Evolutionary conservation across 2,329 filamentous ascomycete species (phyloP), one percentile per base, ranked within the genome.

Genomic region (Diaporthe aspalathi): DNA sequence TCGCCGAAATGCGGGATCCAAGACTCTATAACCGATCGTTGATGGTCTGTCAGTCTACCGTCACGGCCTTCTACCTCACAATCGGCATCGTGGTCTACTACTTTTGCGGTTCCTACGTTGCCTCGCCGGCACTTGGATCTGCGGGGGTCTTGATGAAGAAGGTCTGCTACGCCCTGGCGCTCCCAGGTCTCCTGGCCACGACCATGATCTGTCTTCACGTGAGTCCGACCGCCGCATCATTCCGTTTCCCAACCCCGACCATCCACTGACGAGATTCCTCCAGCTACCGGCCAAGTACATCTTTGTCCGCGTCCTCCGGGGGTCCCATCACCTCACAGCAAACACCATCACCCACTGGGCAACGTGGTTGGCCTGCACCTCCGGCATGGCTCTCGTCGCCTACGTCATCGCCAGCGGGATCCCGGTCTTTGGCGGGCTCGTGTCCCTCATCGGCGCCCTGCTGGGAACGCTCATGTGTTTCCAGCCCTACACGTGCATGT

Each of bases 1-100:
- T 90, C 67, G 85, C 84, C 1, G 89, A 90, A 78, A 90, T 90
- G 86, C 81, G 81, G 35, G 81, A 84, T 24, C 87, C 88, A 0
- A 81, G 80, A 38, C 84, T 88, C 67, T 90, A 84, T 76, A 68
- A 60, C 60, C 74, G 78, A 68, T 76, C 78, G 8, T 72, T 74
- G 0, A 72, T 76, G 22, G 45, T 76, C 4, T 75, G 75, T 2
- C 76, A 76, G 40, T 67, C 74, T 16, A 27, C 24, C 57, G 76
- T 80, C 8, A 74, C 74, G 0, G 74, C 75, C 45, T 70, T 78
- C 9, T 80, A 80, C 63, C 70, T 80, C 20, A 68, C 76, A 20
- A 75, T 80, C 32, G 75, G 74, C 3, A 71, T 80, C 14, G 77
- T 80, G 17, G 76, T 80, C 29, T 80, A 80, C 72, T 72, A 74